Base-by-base conservation (phyloP, 768 basidiomycete species). In the Mycena epipterygia region DNA sequence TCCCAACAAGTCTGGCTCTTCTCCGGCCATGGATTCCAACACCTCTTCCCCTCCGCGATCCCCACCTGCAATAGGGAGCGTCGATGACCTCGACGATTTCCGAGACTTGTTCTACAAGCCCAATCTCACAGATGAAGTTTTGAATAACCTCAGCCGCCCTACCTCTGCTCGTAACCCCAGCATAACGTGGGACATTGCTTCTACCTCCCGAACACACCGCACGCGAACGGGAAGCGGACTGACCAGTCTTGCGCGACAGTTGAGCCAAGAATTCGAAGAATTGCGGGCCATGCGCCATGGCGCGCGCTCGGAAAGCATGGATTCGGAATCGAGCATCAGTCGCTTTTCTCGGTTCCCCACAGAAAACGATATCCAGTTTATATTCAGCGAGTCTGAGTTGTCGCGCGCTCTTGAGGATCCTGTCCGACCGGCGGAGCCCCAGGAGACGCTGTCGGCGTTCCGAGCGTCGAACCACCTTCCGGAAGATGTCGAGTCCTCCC, bases 91-190 rank as follows among this genome's bases (percentile, higher is more conserved):
- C 9, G 91, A 93, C n/a, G 84, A 87, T 14, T 94, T 92, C 82
- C 88, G 88, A 41, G 91, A 94, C 74, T 82, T 95, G 11, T 94
- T 94, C 79, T 94, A 91, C 77, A 84, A 82, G 46, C 91, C 91
- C 8, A 78, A 73, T 59, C 69, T 73, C 67, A 67, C 69, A 49
- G 66, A 73, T 73, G 32, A 72, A 76, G 35, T 64, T 66, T 74
- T 51, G 77, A 80, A 48, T 71, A 75, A 58, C 77, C 78, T 30
- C 74, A 80, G 30, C 72, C 77, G 42, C 73, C 83, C 72, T 1
- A n/a, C 21, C 19, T 73, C 72, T 25, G 29, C 21, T 13, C 74
- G 76, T 49, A 68, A 75, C 12, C 71, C 75, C 12, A 73, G 76
- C 39, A 72, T 78, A 14, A 79, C 82, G 25, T 84, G 82, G 81